Base-by-base conservation (phyloP, 108 stramenopile genomes). In the Cyclotella distinguenda region DNA sequence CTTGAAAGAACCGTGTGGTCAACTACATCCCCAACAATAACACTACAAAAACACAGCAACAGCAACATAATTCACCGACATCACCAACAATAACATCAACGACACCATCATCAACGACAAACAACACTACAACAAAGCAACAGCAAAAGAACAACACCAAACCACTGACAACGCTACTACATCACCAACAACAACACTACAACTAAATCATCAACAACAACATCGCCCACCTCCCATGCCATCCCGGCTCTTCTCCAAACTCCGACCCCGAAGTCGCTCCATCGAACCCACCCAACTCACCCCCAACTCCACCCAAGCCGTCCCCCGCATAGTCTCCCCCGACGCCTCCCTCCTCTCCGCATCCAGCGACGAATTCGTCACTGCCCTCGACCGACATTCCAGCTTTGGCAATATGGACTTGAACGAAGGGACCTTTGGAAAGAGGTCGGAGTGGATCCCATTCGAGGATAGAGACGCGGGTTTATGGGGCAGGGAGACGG, bases 341-440 rank as follows among this genome's bases (percentile, higher is more conserved):
- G 36, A 55, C 10, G 15, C 27, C 40, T 42, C 58, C 27, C 12
- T 48, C 19, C 5, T 48, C 1, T 36, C 58, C 15, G 38, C 58
- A 0, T 19, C 26, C 13, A 40, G 44, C 47, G 47, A 22, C 28
- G 63, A 64, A 39, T 64, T 64, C 38, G n/a, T 64, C 36, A 51
- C 63, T 11, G 47, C 63, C 1, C 51, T 64, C 11, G 61, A 62
- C 26, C 34, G 35, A 0, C 63, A 49, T 36, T 50, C 50, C 33
- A 23, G 27, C 10, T 64, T 64, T 15, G 46, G 21, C 0, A 38
- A 64, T 28, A 16, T 27, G 34, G 39, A 51, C 21, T 32, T 64
- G 63, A 50, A 50, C 3, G 63, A 50, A 13, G 63, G 50, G 35
- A 42, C 26, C 8, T 62, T 62, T 34, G 43, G 43, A n/a, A n/a